Evolutionary conservation across 2,329 filamentous ascomycete genomes (phyloP).

Genomic region (Paraconiothyrium sp.): DNA sequence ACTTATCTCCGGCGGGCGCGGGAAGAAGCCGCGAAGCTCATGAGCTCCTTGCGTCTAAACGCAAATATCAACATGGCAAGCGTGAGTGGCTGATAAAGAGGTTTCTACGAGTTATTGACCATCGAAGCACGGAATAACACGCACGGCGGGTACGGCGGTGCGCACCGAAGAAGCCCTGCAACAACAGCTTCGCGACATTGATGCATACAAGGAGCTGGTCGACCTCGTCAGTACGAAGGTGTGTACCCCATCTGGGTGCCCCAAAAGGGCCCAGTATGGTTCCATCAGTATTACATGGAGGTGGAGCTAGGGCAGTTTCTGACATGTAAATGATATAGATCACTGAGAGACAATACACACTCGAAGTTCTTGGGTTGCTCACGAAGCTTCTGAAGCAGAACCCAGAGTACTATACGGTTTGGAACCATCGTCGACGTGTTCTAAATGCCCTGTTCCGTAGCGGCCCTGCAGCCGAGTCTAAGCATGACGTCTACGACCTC

Average conservation of each 20-base stretch:
- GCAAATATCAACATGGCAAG: conserved; percentile 49
- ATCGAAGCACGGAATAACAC: conserved; percentile 82
- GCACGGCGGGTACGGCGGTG: conserved; percentile 62
- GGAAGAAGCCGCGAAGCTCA: conserved; percentile 24
- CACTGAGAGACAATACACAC: conserved; percentile 58
- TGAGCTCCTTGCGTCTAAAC: conserved; percentile 18
- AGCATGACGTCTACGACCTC: conserved; percentile 57
- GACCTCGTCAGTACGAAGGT: conserved; percentile 73
- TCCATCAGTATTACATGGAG: background rate
- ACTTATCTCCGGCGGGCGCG: conserved; percentile 34
- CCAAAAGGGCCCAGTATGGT: background rate
- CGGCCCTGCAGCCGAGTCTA: conserved; percentile 21
- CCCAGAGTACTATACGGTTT: conserved; percentile 90
- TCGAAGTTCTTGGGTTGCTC: conserved; percentile 71
- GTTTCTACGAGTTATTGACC: conserved; percentile 26
- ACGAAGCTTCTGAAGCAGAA: conserved; percentile 79
- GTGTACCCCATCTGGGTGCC: conserved; percentile 45
- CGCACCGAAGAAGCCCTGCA: conserved; percentile 75
- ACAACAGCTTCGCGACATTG: conserved; percentile 78
- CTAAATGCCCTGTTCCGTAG: conserved; percentile 69
- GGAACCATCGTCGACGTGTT: conserved; percentile 83
- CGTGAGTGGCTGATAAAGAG: conserved; percentile 39
- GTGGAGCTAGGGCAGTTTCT: conserved; percentile 2
- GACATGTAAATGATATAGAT: conserved; percentile 45
- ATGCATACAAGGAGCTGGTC: conserved; percentile 77